phyloP scores from a whole-genome alignment of 768 basidiomycete genomes.

The Coprinellus micaceus region DNA sequence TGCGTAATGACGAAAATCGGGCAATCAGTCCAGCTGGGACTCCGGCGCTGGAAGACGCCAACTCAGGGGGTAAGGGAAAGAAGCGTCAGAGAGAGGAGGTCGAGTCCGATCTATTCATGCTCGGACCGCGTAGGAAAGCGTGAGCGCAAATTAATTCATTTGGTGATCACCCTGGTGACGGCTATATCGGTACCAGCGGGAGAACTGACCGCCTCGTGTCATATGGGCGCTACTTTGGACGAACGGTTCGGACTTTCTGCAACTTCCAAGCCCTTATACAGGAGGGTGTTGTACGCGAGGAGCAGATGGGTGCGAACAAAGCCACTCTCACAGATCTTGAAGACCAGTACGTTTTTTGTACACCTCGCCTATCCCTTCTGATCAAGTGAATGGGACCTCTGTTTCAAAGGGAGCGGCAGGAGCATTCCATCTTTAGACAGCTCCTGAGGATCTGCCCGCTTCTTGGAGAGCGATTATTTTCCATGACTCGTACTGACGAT shows the following conservation, averaged over 20 bases:
- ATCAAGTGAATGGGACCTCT: too few relatives aligned
- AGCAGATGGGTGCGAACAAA: neutral
- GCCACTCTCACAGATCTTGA: neutral
- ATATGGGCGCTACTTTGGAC: neutral
- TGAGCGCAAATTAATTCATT: too few relatives aligned
- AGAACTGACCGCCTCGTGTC: neutral
- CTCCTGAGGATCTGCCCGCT: neutral
- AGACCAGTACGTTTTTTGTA: neutral
- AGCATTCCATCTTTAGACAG: neutral
- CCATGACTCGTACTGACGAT: neutral
- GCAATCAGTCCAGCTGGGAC: too few relatives aligned
- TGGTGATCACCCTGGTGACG: too few relatives aligned
- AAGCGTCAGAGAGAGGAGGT: too few relatives aligned
- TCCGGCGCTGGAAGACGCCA: too few relatives aligned
- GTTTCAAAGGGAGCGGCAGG: neutral
- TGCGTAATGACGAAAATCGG: too few relatives aligned
- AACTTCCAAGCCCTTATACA: neutral
- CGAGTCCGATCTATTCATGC: too few relatives aligned
- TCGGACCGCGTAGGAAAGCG: neutral
- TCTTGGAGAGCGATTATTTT: neutral
- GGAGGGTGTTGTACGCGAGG: neutral
- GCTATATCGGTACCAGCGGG: too few relatives aligned
- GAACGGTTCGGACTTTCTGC: neutral
- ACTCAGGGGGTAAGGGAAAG: too few relatives aligned
- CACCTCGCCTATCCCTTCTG: neutral